Base-by-base conservation (phyloP, 305 asterid genomes). In the Striga hermonthica region DNA sequence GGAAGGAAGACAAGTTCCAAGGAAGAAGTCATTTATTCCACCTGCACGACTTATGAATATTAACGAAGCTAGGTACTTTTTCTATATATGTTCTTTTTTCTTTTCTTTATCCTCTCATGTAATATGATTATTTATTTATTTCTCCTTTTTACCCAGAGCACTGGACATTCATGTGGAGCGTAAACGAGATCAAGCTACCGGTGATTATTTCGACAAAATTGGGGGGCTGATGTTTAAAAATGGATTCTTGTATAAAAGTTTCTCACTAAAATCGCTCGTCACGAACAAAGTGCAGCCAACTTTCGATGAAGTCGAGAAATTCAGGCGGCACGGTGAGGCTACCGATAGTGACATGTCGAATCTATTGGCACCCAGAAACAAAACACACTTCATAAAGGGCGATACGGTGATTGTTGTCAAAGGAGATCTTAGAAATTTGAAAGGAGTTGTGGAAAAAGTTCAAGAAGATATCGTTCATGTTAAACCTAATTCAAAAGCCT, bases 1-100 rank as follows among this genome's bases (percentile, higher is more conserved):
- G 99, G 97, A 93, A 75, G 99, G 96, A 43, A 93, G 99, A 96
- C 86, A 76, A 95, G 95, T 40, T 68, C 95, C 84, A 39, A 90
- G 88, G 86, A 88, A 82, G 58, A 93, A 88, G 69, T 81, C 97
- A 40, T 93, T 93, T 71, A 83, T 83, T 28, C 91, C 97, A n/a
- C 96, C 97, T 38, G 95, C 98, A 50, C 92, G 97, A 38, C 82
- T 90, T 69, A 75, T 94, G 98, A 90, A 88, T 81, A 84, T 88
- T 35, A 95, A 88, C 62, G 96, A 90, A 81, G 96, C 93, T 57
- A 83, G 96, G 98, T 94, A 77, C 57, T 47, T 36, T 72, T 22
- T 22, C 31, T 22, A 22, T 22, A 2, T 22, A 0, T 22, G 31
- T 22, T 22, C 61, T 45, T 56, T 57, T 15, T 50, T 4, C 54